Evolutionary conservation across 345 rosid species (phyloP).

Genomic region (Bruguiera parviflora): DNA sequence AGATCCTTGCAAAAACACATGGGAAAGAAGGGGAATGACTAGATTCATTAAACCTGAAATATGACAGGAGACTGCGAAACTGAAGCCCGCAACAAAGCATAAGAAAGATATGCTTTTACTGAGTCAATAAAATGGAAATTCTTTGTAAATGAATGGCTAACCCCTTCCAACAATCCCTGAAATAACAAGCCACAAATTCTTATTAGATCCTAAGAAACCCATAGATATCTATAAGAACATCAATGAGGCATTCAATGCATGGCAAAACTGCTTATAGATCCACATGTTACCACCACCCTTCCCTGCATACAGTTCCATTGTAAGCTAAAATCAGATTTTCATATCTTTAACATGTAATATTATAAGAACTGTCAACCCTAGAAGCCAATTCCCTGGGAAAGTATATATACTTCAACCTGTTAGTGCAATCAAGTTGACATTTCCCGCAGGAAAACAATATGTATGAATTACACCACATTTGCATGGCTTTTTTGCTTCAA

Average conservation of each 20-base stretch:
- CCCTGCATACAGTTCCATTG: too few species aligned
- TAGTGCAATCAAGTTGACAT: neutral
- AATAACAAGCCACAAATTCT: constrained; percentile 12
- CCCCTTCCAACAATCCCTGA: constrained; percentile 95
- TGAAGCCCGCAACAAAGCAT: constrained; percentile 92
- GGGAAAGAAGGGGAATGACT: constrained; percentile 12
- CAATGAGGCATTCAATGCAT: neutral
- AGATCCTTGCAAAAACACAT: constrained; percentile 14
- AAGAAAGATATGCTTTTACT: constrained; percentile 94
- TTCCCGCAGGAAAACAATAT: neutral
- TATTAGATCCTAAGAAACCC: neutral
- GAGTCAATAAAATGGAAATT: constrained; percentile 97
- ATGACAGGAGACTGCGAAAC: constrained; percentile 83
- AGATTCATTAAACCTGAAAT: constrained; percentile 68
- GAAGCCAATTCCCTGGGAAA: neutral
- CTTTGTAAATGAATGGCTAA: constrained; percentile 87
- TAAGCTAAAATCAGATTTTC: neutral
- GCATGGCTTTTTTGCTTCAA: neutral
- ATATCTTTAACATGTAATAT: neutral
- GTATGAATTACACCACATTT: neutral
- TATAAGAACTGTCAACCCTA: too few species aligned
- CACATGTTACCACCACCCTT: neutral
- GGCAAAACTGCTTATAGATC: neutral
- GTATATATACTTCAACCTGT: neutral
- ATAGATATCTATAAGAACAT: neutral